Evolutionary conservation across 1,284 basidiomycete genomes (phyloP).

Genomic region (Coniophora puteana): DNA sequence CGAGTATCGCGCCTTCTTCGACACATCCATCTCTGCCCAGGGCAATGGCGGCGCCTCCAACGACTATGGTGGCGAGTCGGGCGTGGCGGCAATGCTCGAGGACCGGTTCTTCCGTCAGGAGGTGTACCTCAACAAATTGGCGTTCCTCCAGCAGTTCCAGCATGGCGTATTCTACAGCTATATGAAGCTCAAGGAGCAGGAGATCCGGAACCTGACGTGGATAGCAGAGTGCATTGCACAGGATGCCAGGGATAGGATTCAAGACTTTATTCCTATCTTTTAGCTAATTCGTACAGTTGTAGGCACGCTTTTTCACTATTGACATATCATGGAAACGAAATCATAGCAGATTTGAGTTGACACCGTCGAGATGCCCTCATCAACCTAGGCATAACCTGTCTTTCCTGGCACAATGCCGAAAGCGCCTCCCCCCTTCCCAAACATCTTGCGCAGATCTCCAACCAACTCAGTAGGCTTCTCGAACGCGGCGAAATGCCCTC

Average conservation of each 20-base stretch:
- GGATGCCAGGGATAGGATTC: conserved; percentile 89
- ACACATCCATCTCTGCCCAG: conserved; percentile 39
- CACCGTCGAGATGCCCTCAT: too few relatives aligned
- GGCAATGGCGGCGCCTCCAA: conserved; percentile 29
- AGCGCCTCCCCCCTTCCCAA: conserved; percentile 5
- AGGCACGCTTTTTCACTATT: too few relatives aligned
- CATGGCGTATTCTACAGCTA: conserved; percentile 92
- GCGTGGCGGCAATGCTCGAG: conserved; percentile 74
- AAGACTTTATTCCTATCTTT: conserved; percentile 89
- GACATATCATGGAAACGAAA: too few relatives aligned
- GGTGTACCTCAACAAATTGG: conserved; percentile 89
- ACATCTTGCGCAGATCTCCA: conserved; percentile 25
- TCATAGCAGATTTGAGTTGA: too few relatives aligned
- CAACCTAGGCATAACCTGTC: conserved; percentile 1
- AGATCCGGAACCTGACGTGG: conserved; percentile 96
- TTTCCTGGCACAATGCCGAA: conserved; percentile 2
- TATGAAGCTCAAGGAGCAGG: conserved; percentile 98
- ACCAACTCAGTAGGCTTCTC: conserved; percentile 24
- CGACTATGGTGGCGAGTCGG: conserved; percentile 45
- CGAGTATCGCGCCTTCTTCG: conserved; percentile 92
- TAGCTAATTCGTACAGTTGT: conserved; percentile 26
- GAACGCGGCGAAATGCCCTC: conserved; percentile 29
- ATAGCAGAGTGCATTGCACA: conserved; percentile 97
- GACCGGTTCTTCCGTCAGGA: conserved; percentile 96
- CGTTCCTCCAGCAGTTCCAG: conserved; percentile 95